phyloP scores from a whole-genome alignment of 768 basidiomycete species.

The Polyporus arcularius region DNA sequence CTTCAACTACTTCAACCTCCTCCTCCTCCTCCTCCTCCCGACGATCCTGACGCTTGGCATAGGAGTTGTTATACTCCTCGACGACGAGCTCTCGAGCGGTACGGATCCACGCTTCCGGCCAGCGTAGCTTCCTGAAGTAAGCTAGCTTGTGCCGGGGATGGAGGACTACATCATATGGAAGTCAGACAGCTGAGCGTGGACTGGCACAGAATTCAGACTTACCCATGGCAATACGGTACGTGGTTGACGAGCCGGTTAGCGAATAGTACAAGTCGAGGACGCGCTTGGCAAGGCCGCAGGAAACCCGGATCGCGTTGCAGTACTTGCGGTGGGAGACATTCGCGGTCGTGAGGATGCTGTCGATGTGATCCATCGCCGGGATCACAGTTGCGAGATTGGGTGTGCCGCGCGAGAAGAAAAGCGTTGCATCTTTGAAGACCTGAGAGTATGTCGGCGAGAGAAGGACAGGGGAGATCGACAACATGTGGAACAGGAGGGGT shows the following conservation, averaged over 20 bases:
- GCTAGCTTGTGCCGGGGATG: too few species aligned
- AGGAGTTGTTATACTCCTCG: too few species aligned
- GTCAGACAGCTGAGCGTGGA: neutral
- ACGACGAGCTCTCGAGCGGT: too few species aligned
- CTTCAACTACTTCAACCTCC: too few species aligned
- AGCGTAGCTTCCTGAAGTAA: too few species aligned
- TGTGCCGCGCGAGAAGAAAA: slow-evolving; percentile 27
- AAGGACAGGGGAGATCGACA: neutral
- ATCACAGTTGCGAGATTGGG: slow-evolving; percentile 30
- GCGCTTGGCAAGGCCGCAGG: neutral
- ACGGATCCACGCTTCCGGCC: too few species aligned
- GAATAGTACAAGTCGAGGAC: slow-evolving; percentile 16
- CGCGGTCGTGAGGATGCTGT: slow-evolving; percentile 23
- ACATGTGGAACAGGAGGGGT: neutral
- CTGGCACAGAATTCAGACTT: neutral
- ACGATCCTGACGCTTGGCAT: too few species aligned
- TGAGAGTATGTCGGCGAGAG: too few species aligned
- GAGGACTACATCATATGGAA: neutral
- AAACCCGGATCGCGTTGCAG: neutral
- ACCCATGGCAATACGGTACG: slow-evolving; percentile 31
- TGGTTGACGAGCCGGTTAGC: slow-evolving; percentile 21
- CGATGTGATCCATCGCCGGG: slow-evolving; percentile 28
- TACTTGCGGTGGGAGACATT: neutral
- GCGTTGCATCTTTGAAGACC: slow-evolving; percentile 25
- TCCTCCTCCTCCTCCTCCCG: too few species aligned